Evolutionary conservation across 2,329 filamentous ascomycete species (phyloP).

Genomic region (Fusarium udum): DNA sequence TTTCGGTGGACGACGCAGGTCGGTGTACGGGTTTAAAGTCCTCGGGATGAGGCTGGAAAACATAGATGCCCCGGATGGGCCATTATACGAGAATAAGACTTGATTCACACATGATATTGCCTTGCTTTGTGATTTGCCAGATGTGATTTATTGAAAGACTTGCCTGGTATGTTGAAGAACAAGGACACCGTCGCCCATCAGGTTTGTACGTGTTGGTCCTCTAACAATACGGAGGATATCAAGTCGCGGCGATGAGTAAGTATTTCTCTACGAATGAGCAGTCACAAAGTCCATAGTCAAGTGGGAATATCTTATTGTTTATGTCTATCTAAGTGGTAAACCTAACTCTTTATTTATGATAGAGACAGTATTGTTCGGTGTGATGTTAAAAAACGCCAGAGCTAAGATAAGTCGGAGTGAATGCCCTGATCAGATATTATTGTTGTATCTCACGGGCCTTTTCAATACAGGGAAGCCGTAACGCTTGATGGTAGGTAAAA

Average conservation of each 20-base stretch:
- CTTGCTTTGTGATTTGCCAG: background rate
- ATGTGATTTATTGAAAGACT: background rate
- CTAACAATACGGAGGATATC: background rate
- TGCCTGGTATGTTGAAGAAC: background rate
- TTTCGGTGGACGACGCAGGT: slow-evolving; percentile 26
- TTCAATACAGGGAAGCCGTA: background rate
- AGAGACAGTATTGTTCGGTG: accelerated
- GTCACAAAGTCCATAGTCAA: background rate
- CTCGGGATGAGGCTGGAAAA: slow-evolving; percentile 23
- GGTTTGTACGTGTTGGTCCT: background rate
- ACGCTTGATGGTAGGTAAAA: background rate
- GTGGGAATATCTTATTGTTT: background rate
- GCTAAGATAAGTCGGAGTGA: background rate
- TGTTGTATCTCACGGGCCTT: background rate
- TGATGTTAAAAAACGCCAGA: too few relatives aligned
- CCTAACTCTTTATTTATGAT: background rate
- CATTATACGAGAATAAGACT: background rate
- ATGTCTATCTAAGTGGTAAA: background rate
- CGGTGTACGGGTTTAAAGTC: slow-evolving; percentile 10
- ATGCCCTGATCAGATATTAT: background rate
- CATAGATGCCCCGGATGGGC: background rate
- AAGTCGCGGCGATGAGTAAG: background rate
- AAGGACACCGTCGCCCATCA: too few relatives aligned
- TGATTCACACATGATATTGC: background rate
- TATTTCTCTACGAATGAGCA: background rate